phyloP scores from a whole-genome alignment of 306 rosid genomes.

The Prinsepia uniflora region DNA sequence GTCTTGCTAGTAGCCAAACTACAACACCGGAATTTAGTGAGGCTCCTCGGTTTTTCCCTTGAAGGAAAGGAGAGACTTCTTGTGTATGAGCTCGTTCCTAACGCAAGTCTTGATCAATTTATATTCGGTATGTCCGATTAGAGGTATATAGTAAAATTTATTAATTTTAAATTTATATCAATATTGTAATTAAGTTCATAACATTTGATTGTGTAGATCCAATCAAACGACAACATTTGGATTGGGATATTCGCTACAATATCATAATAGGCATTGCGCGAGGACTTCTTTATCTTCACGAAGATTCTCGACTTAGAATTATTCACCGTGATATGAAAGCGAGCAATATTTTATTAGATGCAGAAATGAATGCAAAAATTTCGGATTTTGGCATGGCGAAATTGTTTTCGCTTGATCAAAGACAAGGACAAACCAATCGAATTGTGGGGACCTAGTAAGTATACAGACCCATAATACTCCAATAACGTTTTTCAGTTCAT shows the following conservation, averaged over 20 bases:
- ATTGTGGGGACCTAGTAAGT: slow-evolving; percentile 15
- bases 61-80: slow-evolving; percentile 23
- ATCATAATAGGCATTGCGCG: neutral
- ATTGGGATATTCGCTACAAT: neutral
- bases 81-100: slow-evolving; percentile 14
- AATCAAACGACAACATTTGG: neutral
- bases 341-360: slow-evolving; percentile 12
- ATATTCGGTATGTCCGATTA: slow-evolving; percentile 1
- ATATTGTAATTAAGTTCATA: no score
- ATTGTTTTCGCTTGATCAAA: slow-evolving; percentile 1
- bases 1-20: slow-evolving; percentile 12
- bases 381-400: slow-evolving; percentile 11
- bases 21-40: slow-evolving; percentile 16
- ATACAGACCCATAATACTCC: neutral
- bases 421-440: slow-evolving; percentile 7
- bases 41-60: slow-evolving; percentile 13
- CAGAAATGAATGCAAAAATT: neutral
- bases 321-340: slow-evolving; percentile 4
- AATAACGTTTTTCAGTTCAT: no score
- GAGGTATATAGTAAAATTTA: no score
- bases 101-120: slow-evolving; percentile 20
- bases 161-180: no score
- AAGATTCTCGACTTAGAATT: slow-evolving; percentile 6
- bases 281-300: slow-evolving; percentile 2
- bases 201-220: neutral